Conservation (phyloP, 495 filamentous ascomycete species). For the Parmelia sp. region DNA sequence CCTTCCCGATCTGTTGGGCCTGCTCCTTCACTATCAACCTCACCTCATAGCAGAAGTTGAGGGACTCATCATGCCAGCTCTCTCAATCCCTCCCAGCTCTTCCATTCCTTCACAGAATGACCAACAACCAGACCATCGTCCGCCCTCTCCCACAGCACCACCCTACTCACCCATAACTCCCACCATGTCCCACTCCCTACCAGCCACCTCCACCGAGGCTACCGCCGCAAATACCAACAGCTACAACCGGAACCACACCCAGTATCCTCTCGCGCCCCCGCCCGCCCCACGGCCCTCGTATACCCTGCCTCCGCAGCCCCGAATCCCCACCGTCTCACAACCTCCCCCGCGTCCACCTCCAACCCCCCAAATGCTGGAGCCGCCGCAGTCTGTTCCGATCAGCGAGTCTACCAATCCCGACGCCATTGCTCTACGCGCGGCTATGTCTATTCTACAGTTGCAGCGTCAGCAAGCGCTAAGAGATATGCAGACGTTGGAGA, state of each 20-base stretch:
- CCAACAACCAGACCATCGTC: background rate
- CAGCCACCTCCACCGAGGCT: background rate
- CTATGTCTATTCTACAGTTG: conserved; percentile 74
- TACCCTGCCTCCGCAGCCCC: background rate
- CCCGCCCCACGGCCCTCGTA: background rate
- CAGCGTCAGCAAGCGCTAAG: conserved; percentile 68
- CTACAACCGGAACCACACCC: background rate
- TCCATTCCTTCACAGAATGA: background rate
- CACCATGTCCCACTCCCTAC: conserved; percentile 23
- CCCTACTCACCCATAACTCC: conserved; percentile 29
- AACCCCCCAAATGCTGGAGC: conserved; percentile 13
- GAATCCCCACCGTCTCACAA: background rate
- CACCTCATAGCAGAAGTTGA: background rate
- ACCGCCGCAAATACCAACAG: background rate
- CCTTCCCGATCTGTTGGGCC: background rate
- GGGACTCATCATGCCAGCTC: conserved; percentile 2
- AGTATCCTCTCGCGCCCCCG: background rate
- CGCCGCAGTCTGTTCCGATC: conserved; percentile 54
- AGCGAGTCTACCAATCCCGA: conserved; percentile 74
- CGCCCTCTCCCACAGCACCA: conserved; percentile 23
- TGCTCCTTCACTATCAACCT: background rate
- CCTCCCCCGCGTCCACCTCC: background rate
- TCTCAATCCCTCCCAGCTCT: background rate
- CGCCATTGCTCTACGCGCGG: conserved; percentile 71
- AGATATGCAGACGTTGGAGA: conserved; percentile 60